A percentile compares a stretch with the other conserved stretches of the same genome.
Conservation (phyloP, 352 stramenopile genomes). For the Globisporangium takayamanum region DNA sequence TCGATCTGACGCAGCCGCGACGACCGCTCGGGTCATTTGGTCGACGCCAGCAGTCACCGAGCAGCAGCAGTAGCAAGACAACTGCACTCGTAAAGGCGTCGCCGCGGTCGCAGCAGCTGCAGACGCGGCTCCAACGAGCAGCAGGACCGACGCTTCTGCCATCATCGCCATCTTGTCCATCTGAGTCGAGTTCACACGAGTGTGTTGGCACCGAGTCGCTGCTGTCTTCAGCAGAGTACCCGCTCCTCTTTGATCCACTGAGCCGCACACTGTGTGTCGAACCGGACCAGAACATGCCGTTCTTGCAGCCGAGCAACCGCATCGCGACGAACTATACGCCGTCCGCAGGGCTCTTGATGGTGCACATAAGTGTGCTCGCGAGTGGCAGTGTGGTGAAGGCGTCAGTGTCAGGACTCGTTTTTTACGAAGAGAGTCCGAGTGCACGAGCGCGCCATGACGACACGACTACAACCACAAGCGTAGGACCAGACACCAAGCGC, state of each 20-base stretch:
- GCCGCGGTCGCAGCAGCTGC: constrained; percentile 24
- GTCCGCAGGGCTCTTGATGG: constrained; percentile 32
- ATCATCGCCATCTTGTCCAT: not conserved
- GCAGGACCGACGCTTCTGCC: no score
- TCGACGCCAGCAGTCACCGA: not conserved
- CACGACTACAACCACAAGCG: not conserved
- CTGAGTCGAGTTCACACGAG: not conserved
- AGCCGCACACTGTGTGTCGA: constrained; percentile 70
- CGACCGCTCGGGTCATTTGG: not conserved
- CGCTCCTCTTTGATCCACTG: constrained; percentile 51
- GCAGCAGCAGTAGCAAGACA: not conserved
- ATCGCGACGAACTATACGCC: constrained; percentile 67
- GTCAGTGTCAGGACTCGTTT: constrained; percentile 1
- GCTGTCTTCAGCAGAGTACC: no score
- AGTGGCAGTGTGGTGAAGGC: not conserved
- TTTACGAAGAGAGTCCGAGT: constrained; percentile 4
- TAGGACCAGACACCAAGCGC: not conserved
- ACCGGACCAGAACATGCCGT: constrained; percentile 47
- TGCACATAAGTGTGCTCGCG: constrained; percentile 22
- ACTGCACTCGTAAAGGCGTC: constrained; percentile 8
- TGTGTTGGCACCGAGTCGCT: not conserved
- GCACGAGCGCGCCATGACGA: not conserved
- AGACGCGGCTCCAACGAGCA: constrained; percentile 2
- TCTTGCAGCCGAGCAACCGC: constrained; percentile 58
- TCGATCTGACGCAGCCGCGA: constrained; percentile 15